phyloP scores from a whole-genome alignment of 345 rosid genomes.

The Chamaenerion angustifolium region DNA sequence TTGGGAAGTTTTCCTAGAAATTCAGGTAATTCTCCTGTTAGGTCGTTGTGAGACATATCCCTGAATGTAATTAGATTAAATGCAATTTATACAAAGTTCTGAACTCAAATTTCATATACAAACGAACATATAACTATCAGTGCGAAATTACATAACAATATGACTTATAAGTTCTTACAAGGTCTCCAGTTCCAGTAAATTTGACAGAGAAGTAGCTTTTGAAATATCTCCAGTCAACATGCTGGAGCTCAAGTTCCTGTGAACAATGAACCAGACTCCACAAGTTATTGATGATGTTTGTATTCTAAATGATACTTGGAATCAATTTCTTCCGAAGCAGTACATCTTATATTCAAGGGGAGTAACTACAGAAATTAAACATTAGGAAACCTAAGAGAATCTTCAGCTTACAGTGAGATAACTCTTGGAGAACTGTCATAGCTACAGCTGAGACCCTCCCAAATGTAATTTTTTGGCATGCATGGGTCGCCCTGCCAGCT shows the following conservation, averaged over 20 bases:
- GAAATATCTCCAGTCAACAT: neutral
- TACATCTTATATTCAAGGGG: too few species aligned
- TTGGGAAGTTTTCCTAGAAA: neutral
- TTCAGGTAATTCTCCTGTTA: neutral
- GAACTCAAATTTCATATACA: too few species aligned
- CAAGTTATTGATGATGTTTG: too few species aligned
- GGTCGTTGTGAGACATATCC: neutral
- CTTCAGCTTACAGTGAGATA: slow-evolving; percentile 17
- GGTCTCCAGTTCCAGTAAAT: neutral
- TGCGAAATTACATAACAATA: neutral
- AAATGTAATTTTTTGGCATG: slow-evolving; percentile 20
- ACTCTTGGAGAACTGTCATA: slow-evolving; percentile 14
- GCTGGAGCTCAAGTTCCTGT: neutral
- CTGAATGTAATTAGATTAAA: neutral
- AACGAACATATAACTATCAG: too few species aligned
- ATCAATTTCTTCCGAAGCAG: too few species aligned
- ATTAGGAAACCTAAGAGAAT: too few species aligned
- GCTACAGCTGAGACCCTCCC: slow-evolving; percentile 42
- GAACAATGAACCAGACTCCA: neutral
- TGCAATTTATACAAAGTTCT: neutral
- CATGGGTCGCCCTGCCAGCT: slow-evolving; percentile 71
- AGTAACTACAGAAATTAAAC: too few species aligned
- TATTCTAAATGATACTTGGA: too few species aligned
- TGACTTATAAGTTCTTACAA: neutral
- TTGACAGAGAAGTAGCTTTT: neutral